Percentiles rank a stretch among this genome's conserved stretches.
Conservation (phyloP, 2,329 filamentous ascomycete genomes). For the Geosmithia flava region DNA sequence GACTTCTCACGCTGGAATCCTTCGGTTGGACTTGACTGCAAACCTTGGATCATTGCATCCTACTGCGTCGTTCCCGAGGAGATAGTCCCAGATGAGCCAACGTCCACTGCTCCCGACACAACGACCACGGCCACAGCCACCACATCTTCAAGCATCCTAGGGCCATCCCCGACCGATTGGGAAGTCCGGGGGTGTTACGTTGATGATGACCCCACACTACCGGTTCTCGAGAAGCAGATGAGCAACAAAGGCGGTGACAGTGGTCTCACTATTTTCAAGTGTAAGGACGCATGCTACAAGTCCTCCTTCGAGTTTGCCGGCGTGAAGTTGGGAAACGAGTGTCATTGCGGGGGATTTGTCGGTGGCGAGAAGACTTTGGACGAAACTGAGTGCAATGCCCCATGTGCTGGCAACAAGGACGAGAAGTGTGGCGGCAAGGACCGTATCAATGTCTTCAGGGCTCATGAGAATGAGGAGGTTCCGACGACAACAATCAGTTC, state of each 20-base stretch:
- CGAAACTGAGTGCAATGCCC: slow-evolving; percentile 13
- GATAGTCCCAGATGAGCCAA: neutral
- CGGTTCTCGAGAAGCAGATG: slow-evolving; percentile 17
- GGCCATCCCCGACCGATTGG: slow-evolving; percentile 11
- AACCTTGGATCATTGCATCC: slow-evolving; percentile 7
- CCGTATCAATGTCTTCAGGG: slow-evolving; percentile 16
- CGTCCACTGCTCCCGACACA: neutral
- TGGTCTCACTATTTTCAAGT: slow-evolving; percentile 17
- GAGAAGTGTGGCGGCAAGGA: slow-evolving; percentile 19
- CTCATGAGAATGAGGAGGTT: too few species aligned
- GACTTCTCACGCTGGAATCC: slow-evolving; percentile 9
- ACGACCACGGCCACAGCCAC: slow-evolving; percentile 1
- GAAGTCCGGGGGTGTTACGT: slow-evolving; percentile 24
- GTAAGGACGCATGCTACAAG: slow-evolving; percentile 21
- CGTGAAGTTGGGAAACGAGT: slow-evolving; percentile 22
- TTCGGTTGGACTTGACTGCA: slow-evolving; percentile 10
- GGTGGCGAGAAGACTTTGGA: slow-evolving; percentile 4
- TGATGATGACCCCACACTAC: slow-evolving; percentile 15
- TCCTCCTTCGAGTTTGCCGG: slow-evolving; percentile 23
- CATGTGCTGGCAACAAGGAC: slow-evolving; percentile 18
- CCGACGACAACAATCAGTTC: too few species aligned
- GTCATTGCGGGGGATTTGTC: slow-evolving; percentile 23
- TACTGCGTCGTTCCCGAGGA: slow-evolving; percentile 11
- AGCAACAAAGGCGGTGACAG: slow-evolving; percentile 8
- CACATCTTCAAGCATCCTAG: slow-evolving; percentile 5